Evolutionary conservation across 2,329 filamentous ascomycete genomes (phyloP), one percentile per base, ranked within the genome.

Genomic region (Ustulina deusta): DNA sequence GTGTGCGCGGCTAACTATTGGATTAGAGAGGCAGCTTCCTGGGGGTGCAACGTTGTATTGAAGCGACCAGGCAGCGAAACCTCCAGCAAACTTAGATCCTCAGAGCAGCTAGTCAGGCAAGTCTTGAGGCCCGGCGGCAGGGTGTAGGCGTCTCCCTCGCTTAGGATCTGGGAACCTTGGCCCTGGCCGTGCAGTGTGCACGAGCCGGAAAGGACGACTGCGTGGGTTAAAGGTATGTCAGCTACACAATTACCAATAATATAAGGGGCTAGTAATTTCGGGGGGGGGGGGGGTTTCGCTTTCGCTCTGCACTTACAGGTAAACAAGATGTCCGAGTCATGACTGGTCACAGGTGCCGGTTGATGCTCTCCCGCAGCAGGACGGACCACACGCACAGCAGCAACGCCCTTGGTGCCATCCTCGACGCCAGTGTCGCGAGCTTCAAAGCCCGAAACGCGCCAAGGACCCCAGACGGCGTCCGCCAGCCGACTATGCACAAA

Each of bases 271-370:
- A 51, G 34, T 0, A 27, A 52, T 20, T n/a, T 57, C 46, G n/a
- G n/a, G n/a, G n/a, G n/a, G n/a, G n/a, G n/a, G n/a, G n/a, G n/a
- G n/a, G n/a, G n/a, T 20, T n/a, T 57, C 46, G n/a, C 13, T 27
- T 51, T 63, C 6, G n/a, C 15, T 1, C n/a, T 36, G 25, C 34
- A 69, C 69, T 69, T 62, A 71, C 69, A 71, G n/a, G 66, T 69
- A 46, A 71, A 71, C 48, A 71, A 63, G n/a, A 71, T 71, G 22
- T 71, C 69, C 29, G 69, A 69, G 49, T 71, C 63, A 58, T 71
- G 69, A 49, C 66, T 71, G 20, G 69, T 68, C 60, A 65, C 57
- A 15, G 17, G 32, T 10, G 20, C 48, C 17, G 44, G 20, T 49
- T 48, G 61, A 6, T 42, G 34, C 27, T 46, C 63, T 49, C 61